Base-by-base conservation (phyloP, 441 rosid species). In the Populus tomentosa region DNA sequence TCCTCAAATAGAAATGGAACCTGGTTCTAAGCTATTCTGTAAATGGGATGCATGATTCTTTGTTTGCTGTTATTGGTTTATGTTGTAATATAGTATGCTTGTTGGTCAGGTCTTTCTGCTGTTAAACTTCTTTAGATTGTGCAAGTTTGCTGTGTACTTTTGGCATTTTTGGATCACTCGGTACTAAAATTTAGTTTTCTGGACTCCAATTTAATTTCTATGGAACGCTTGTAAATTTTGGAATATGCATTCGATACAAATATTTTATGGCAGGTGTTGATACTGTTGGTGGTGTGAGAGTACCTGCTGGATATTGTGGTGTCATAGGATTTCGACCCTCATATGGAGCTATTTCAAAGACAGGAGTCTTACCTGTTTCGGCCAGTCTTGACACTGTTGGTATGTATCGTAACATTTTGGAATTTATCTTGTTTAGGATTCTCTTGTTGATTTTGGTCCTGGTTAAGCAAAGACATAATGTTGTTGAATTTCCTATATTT, bases 301-400 rank as follows among this genome's bases (percentile, higher is more conserved):
- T 96, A 74, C 98, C 99, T 67, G 94, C 98, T 50, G 92, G 86
- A 66, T 96, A 82, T 79, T 96, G 98, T 84, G 93, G 98, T 71
- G 73, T 92, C 75, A 77, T 94, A 74, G 99, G 98, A 76, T 96
- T 92, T 80, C 88, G 91, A 70, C 89, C 92, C 38, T 94, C 98
- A 13, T 85, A 90, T 78, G 96, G 98, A 59, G 88, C 85, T 75
- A 82, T 92, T 83, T 81, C 94, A 77, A 90, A 87, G 32, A 16
- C 70, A 0, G 98, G 97, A 70, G 71, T 86, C 75, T 28, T 96
- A 78, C 93, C 96, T 70, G 85, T 90, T 75, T 90, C 98, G 24
- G 72, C 92, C 32, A 92, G 95, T 80, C 91, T 96, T 70, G 99
- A 92, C 75, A 82, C 97, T 82, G 88, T 94, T 77, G 99, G 99